Evolutionary conservation across 495 filamentous ascomycete species (phyloP).

Genomic region (Hypoxylon lienhwacheense): DNA sequence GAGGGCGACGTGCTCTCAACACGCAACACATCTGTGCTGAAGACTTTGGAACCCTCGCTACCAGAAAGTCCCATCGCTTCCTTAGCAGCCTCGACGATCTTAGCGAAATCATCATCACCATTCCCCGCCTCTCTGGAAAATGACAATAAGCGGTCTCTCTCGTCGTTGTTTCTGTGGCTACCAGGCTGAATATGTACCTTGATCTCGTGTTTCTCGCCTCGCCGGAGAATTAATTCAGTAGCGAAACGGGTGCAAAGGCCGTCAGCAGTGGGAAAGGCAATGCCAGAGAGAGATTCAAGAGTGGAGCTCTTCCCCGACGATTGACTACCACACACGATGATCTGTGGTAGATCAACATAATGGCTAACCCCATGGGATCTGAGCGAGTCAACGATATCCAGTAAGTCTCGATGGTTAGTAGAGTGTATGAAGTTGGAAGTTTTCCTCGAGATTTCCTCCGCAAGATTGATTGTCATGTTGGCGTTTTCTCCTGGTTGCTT

Average conservation of each 20-base stretch:
- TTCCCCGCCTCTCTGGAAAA: conserved; percentile 45
- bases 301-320: conserved; percentile 67
- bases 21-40: conserved; percentile 51
- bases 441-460: conserved; percentile 25
- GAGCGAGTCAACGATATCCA: conserved; percentile 61
- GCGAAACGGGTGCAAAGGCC: conserved; percentile 61
- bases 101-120: conserved; percentile 39
- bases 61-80: conserved; percentile 42
- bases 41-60: conserved; percentile 31
- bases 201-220: conserved; percentile 36
- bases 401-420: conserved; percentile 37
- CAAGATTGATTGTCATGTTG: conserved; percentile 23
- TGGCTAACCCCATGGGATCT: conserved; percentile 59
- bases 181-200: conserved; percentile 46
- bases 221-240: conserved; percentile 60
- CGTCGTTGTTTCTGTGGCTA: conserved; percentile 31
- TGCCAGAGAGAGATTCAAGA: conserved; percentile 65
- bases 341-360: conserved; percentile 60
- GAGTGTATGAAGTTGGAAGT: conserved; percentile 28
- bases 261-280: conserved; percentile 58
- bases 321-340: conserved; percentile 69
- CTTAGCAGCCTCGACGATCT: conserved; percentile 51
- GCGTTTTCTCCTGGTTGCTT: conserved; percentile 1
- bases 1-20: conserved; percentile 56
- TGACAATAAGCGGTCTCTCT: conserved; percentile 34